Evolutionary conservation across 2,329 filamentous ascomycete species (phyloP), one percentile per base, ranked within the genome.

Genomic region (Clarireedia paspali): DNA sequence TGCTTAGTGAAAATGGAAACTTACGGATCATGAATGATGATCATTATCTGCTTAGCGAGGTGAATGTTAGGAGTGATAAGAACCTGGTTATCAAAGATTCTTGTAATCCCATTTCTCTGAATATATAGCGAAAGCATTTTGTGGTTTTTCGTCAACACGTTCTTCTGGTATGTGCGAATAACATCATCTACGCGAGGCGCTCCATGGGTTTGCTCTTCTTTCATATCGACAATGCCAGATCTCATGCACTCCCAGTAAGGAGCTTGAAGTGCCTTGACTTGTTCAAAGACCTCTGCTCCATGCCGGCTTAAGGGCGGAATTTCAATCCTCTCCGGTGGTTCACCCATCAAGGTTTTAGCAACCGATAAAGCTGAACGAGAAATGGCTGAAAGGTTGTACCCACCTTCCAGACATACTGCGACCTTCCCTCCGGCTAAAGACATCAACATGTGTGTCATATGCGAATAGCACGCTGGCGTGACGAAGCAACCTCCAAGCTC

Each of bases 391-490:
- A 99, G 82, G 65, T 97, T 97, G 72, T 99, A 99, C 7, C 94
- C 94, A 23, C 94, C 94, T 73, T 99, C 94, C 2, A 99, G 78
- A 68, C 91, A 96, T 7, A 96, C 92, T 2, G 89, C 88, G 14
- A 99, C 80, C 68, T 91, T 96, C 27, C 94, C 94, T 46, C 85
- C 80, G 0, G 94, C 92, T 20, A 99, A 77, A 2, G 89, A 91
- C 91, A 96, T 97, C 48, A 99, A 81, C 92, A 97, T 96, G 68
- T 96, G 91, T 15, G 94, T 97, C 94, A 99, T 97, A 68, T 99
- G 92, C 14, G 91, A 89, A 69, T 97, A 99, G 68, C 94, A 95
- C 4, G 84, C 74, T 0, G 94, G 94, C 1, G 91, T 87, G 5
- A 99, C 94, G 67, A 90, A 92, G 70, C 94, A 99, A 34, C 88